Conservation (phyloP, 805 yeast species). For the Saccharomycopsis sp. region DNA sequence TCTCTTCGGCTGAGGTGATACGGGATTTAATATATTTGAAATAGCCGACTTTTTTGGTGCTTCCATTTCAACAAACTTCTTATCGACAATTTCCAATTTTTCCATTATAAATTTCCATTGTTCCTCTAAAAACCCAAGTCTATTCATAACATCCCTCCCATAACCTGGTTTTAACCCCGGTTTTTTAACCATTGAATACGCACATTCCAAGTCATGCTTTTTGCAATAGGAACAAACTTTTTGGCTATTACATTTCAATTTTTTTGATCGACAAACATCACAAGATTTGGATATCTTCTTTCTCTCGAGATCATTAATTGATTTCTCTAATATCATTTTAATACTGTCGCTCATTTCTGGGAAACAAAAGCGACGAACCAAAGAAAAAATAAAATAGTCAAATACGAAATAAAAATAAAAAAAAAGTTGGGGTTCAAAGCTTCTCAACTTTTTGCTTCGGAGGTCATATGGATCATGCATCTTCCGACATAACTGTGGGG, state of each 20-base stretch:
- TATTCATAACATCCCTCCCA: neutral
- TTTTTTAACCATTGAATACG: neutral
- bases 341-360: no score
- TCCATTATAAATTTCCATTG: neutral
- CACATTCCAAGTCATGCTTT: neutral
- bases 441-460: no score
- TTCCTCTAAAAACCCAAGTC: neutral
- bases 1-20: neutral
- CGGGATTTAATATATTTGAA: neutral
- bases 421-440: no score
- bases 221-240: neutral
- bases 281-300: neutral
- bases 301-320: neutral
- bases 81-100: neutral
- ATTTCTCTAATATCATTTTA: no score
- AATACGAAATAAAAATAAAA: no score
- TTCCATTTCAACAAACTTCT: neutral
- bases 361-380: no score
- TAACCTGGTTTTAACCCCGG: slow-evolving; percentile 3
- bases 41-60: neutral
- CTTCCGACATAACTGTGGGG: no score
- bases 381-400: no score
- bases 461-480: no score
- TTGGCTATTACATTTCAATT: neutral
- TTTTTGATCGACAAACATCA: slow-evolving; percentile 1